Base-by-base conservation (phyloP, 352 stramenopile genomes). In the Phytopythium oedochilum region DNA sequence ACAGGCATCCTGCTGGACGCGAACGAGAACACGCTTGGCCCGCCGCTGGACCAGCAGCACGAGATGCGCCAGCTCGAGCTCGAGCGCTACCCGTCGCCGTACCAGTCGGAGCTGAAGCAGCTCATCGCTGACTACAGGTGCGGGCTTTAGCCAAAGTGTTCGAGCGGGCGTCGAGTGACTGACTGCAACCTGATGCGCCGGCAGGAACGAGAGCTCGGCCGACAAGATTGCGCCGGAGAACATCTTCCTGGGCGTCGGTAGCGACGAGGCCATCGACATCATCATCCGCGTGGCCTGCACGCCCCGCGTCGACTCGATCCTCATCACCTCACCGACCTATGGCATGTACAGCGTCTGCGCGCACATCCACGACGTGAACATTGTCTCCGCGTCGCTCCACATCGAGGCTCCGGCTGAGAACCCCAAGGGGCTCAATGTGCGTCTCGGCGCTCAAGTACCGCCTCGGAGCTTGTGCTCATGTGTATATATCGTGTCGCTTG, bases 291-390 rank as follows among this genome's bases (percentile, higher is more conserved):
- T 99, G 44, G 97, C 97, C 57, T 99, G 96, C 64, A 85, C 78
- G 22, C 97, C 96, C 34, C 89, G 91, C 26, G 66, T 92, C 32
- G 89, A 97, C 59, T 94, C 96, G 59, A 97, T 99, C 35, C 63
- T 99, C 40, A 98, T 97, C 61, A 98, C 96, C 22, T 95, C 96
- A 8, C 96, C 97, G 6, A 99, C 96, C 0, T 99, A 99, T 71
- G 96, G 96, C 51, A 99, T 99, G 97, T 99, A 99, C 78, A 97
- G 97, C 59, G 97, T 99, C 38, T 99, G 94, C 64, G 96, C 96
- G 50, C 98, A 98, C 68, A 97, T 99, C 46, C 98, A 99, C 73
- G 96, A 99, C 68, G 96, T 99, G 25, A 66, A 74, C 32, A 97
- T 99, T 62, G 81, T 98, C 43, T 83, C 66, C 1, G 92, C 96